phyloP scores from a whole-genome alignment of 2,329 filamentous ascomycete genomes.

The Daldinia eschscholtzii region DNA sequence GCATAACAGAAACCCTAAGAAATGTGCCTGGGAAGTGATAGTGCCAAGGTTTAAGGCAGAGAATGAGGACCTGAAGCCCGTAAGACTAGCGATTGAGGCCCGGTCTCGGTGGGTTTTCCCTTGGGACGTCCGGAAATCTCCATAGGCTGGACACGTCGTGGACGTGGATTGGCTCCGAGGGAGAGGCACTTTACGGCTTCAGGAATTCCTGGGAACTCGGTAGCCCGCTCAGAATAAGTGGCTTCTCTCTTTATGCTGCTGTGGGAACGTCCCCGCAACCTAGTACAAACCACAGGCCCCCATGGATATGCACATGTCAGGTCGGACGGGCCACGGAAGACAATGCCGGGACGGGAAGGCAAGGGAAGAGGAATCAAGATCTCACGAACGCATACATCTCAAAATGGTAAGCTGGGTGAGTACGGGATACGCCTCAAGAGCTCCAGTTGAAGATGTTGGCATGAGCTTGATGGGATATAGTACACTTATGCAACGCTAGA shows the following conservation, averaged over 20 bases:
- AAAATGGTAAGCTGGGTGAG: conserved; percentile 29
- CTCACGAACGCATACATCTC: conserved; percentile 36
- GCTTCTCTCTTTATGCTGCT: conserved; percentile 9
- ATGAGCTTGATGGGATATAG: conserved; percentile 2
- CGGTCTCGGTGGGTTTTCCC: conserved; percentile 33
- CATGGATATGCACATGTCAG: conserved; percentile 42
- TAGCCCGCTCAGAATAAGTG: conserved; percentile 26
- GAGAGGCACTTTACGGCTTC: conserved; percentile 30
- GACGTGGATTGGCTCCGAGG: conserved; percentile 37
- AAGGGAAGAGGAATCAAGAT: conserved; percentile 38
- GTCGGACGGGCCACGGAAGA: conserved; percentile 37
- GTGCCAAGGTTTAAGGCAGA: conserved; percentile 30
- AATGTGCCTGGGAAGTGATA: conserved; percentile 45
- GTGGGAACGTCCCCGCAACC: conserved; percentile 35
- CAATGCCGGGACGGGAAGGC: conserved; percentile 37
- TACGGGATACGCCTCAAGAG: conserved; percentile 13
- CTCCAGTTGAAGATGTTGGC: conserved; percentile 26
- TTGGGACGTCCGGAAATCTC: conserved; percentile 35
- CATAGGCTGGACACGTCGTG: conserved; percentile 39
- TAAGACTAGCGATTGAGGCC: conserved; percentile 14
- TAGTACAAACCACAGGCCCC: conserved; percentile 27
- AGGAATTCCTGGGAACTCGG: conserved; percentile 29
- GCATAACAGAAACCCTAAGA: conserved; percentile 45
- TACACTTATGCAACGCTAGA: conserved; percentile 37
- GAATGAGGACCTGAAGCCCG: conserved; percentile 22